Conservation (phyloP, 2,329 filamentous ascomycete genomes). For the Pseudogymnoascus verrucosus region DNA sequence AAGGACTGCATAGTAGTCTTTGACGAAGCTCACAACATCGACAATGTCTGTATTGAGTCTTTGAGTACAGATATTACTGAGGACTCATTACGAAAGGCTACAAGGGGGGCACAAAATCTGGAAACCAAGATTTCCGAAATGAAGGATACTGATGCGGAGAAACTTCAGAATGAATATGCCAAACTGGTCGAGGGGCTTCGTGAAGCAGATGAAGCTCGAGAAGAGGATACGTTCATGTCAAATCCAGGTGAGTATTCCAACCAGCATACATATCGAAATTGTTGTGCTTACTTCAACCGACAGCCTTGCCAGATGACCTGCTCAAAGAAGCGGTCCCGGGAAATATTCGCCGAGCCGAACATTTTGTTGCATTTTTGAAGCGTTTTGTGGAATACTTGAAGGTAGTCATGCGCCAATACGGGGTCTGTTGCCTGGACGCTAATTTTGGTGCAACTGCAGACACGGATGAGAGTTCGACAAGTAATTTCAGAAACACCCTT, state of each 20-base stretch:
- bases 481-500: conserved; percentile 95
- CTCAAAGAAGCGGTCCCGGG: conserved; percentile 93
- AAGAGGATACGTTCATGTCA: conserved; percentile 94
- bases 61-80: conserved; percentile 95
- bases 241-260: conserved; percentile 52
- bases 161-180: conserved; percentile 88
- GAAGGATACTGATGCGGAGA: conserved; percentile 90
- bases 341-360: conserved; percentile 90
- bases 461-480: conserved; percentile 94
- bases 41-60: conserved; percentile 98
- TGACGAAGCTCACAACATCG: conserved; percentile 97
- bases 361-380: conserved; percentile 91
- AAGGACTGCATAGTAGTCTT: conserved; percentile 99
- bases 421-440: neutral
- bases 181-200: conserved; percentile 89
- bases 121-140: conserved; percentile 89
- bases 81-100: conserved; percentile 85
- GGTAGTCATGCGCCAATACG: conserved; percentile 29
- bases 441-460: conserved; percentile 40
- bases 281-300: neutral
- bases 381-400: conserved; percentile 96
- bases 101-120: conserved; percentile 80
- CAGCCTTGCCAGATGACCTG: conserved; percentile 80
- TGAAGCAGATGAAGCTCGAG: conserved; percentile 78
- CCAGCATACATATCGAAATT: neutral